A percentile compares a stretch with the other conserved stretches of the same genome.
These are phyloP conservation scores for Cystofilobasidium ferigula DNA, from an alignment of 768 basidiomycete species.

Conservation along the genomic window DNA sequence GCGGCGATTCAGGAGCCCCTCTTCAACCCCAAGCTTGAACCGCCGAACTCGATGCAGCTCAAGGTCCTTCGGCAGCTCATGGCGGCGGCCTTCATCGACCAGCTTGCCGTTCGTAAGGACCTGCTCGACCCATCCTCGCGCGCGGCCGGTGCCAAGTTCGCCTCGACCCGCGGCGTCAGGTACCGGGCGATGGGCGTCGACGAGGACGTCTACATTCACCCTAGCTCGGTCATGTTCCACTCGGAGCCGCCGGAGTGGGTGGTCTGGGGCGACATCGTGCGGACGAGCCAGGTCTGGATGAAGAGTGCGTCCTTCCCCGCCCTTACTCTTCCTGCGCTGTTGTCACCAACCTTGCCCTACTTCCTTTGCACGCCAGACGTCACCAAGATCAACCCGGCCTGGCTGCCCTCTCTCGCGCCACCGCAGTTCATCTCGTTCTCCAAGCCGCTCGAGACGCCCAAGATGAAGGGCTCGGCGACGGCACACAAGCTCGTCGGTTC, in stretches of 20 bases:
- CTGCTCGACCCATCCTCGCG: conserved; percentile 51
- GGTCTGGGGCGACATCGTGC: conserved; percentile 68
- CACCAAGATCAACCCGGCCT: conserved; percentile 74
- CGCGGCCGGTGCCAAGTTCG: conserved; percentile 52
- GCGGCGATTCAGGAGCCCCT: conserved; percentile 41
- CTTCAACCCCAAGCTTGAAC: conserved; percentile 55
- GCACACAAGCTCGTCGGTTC: conserved; percentile 15
- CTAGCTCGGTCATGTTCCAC: conserved; percentile 66
- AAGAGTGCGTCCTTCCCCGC: conserved; percentile 49
- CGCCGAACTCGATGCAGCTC: conserved; percentile 65
- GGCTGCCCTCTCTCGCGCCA: conserved; percentile 72
- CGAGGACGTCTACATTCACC: conserved; percentile 83
- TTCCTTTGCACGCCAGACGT: conserved; percentile 45
- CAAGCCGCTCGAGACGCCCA: conserved; percentile 56
- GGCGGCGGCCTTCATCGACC: conserved; percentile 84
- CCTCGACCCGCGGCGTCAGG: conserved; percentile 65
- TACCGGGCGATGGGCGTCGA: conserved; percentile 68
- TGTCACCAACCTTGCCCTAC: background rate
- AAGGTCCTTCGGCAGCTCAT: conserved; percentile 81
- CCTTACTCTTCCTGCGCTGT: background rate
- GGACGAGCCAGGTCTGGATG: conserved; percentile 62
- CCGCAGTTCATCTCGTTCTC: conserved; percentile 71
- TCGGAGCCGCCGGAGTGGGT: conserved; percentile 70
- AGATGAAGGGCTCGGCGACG: background rate
- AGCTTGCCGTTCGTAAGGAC: conserved; percentile 85